phyloP scores from a whole-genome alignment of 345 rosid species.

The Corymbia maculata region DNA sequence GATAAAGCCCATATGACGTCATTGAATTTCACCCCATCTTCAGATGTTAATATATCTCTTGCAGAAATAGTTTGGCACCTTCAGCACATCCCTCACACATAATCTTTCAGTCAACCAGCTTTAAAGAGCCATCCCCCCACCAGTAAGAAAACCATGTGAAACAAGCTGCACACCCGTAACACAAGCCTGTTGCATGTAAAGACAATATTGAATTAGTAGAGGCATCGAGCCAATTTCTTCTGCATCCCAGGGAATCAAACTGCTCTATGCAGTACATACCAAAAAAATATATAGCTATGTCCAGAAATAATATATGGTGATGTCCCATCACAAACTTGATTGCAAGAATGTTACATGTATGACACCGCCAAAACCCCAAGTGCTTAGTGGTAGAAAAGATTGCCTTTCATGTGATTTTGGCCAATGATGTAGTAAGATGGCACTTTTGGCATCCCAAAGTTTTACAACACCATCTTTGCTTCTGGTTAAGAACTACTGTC shows the following conservation, averaged over 20 bases:
- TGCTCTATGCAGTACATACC: background rate
- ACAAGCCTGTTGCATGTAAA: constrained; percentile 41
- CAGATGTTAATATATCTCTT: background rate
- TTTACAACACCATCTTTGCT: too few species aligned
- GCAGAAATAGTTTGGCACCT: background rate
- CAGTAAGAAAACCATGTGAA: constrained; percentile 62
- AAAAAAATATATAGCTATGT: background rate
- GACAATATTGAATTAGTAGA: background rate
- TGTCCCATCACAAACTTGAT: background rate
- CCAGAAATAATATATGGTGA: background rate
- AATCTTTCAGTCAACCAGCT: constrained; percentile 43
- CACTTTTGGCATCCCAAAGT: too few species aligned
- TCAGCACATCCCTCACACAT: background rate
- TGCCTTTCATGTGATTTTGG: constrained; percentile 81
- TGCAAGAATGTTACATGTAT: constrained; percentile 40
- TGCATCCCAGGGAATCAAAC: background rate
- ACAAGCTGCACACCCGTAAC: constrained; percentile 78
- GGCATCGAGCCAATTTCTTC: background rate
- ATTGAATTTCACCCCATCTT: background rate
- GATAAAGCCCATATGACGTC: too few species aligned
- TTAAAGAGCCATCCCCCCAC: constrained; percentile 83
- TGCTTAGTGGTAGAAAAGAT: constrained; percentile 66
- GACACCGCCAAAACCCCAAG: constrained; percentile 83
- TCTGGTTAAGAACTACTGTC: too few species aligned
- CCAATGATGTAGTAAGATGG: constrained; percentile 72